A percentile compares a stretch with the other conserved stretches of the same genome.
These are phyloP conservation scores for Boeremia lycopersici DNA, from an alignment of 2,329 filamentous ascomycete species.

Conservation along the genomic window DNA sequence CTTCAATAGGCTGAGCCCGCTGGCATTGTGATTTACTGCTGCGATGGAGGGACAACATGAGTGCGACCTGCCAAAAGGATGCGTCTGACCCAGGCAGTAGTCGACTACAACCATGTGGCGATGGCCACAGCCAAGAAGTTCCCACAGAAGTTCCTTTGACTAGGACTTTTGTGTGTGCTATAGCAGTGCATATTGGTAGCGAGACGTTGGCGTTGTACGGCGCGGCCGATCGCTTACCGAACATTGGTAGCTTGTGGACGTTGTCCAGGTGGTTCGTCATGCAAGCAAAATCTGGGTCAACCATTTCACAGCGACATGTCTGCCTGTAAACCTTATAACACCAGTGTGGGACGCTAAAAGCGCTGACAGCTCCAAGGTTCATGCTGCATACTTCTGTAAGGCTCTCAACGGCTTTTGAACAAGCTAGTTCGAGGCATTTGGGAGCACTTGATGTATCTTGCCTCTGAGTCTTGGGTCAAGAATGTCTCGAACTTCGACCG, in stretches of 20 bases:
- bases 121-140: background rate
- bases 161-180: background rate
- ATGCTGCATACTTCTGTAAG: background rate
- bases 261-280: slow-evolving; percentile 3
- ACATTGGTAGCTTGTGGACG: slow-evolving; percentile 16
- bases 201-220: slow-evolving; percentile 40
- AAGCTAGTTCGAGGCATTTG: background rate
- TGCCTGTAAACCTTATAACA: background rate
- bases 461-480: background rate
- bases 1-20: background rate
- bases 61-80: background rate
- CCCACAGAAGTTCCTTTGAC: slow-evolving; percentile 2
- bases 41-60: background rate
- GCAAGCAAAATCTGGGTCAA: slow-evolving; percentile 1
- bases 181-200: slow-evolving; percentile 30
- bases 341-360: background rate
- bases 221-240: slow-evolving; percentile 39
- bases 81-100: background rate
- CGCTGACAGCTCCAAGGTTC: background rate
- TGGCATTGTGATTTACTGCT: background rate
- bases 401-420: background rate
- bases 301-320: background rate
- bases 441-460: background rate
- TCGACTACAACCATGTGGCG: slow-evolving; percentile 10
- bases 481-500: background rate